Evolutionary conservation across 2,329 filamentous ascomycete species (phyloP), one percentile per base, ranked within the genome.

Genomic region (Metarhizium rileyi): DNA sequence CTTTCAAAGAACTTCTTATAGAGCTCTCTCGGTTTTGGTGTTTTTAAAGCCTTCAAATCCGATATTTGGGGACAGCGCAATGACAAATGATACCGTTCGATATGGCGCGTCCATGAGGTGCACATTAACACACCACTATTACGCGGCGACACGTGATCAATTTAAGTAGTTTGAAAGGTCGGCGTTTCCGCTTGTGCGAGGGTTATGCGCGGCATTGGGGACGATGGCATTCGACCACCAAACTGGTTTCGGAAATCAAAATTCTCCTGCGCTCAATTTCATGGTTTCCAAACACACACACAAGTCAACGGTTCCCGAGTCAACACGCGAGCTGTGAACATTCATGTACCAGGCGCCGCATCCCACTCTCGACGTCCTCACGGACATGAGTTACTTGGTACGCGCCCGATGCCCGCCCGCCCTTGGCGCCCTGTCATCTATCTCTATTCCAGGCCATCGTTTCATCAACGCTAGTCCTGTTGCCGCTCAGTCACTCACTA

Each of bases 121-220:
- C 8, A 23, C n/a, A n/a, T n/a, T n/a, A n/a, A n/a, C n/a, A 16
- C 45, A 40, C 46, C 46, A 49, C 35, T 12, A 5, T n/a, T 12
- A 38, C 50, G 47, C 50, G 46, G 14, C 8, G 16, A 4, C 50
- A 52, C 50, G 50, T 52, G 50, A 52, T 20, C 18, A 14, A 16
- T 26, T 18, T 26, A 10, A n/a, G 38, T 44, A 26, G 18, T 40
- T 30, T 26, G 25, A 43, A 43, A 16, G 35, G 23, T 30, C 20
- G n/a, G 16, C 25, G 43, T n/a, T 33, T 45, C 16, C 36, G 36
- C 35, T 28, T 33, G 7, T 36, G 33, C 6, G 33, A 16, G 12
- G 33, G 14, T 6, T 16, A 36, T 16, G n/a, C n/a, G n/a, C n/a
- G 14, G 16, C 10, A 36, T 16, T 16, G n/a, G 33, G 33, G 35